Percentiles rank a stretch among this genome's conserved stretches.
Evolutionary conservation across 495 filamentous ascomycete species (phyloP).

Genomic region (Xylaria palmicola): DNA sequence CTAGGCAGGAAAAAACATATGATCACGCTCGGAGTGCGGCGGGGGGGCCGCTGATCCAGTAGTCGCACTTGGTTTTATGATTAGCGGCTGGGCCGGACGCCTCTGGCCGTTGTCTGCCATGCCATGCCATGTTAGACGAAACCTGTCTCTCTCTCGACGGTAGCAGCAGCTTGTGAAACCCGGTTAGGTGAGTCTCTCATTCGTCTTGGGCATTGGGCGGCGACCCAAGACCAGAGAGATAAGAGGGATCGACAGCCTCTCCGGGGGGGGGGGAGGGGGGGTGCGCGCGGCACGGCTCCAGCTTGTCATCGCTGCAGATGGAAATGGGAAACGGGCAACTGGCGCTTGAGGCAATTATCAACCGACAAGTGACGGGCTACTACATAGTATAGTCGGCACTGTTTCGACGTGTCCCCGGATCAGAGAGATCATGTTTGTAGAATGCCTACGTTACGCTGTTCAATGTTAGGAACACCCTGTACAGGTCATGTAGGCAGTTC

Average conservation of each 20-base stretch:
- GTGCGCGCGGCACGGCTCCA: not conserved
- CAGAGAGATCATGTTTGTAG: too few relatives aligned
- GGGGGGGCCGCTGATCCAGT: slow-evolving; percentile 5
- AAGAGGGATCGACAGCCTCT: not conserved
- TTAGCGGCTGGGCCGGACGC: slow-evolving; percentile 3
- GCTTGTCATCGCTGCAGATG: slow-evolving; percentile 1
- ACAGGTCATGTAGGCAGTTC: not conserved
- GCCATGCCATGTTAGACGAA: not conserved
- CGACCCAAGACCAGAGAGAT: not conserved
- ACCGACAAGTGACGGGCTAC: slow-evolving; percentile 2
- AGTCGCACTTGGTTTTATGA: slow-evolving; percentile 2
- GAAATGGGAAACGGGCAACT: not conserved
- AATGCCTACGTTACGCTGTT: too few relatives aligned
- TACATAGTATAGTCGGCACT: not conserved
- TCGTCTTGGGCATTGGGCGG: not conserved
- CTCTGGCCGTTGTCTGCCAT: not conserved
- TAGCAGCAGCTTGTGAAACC: not conserved
- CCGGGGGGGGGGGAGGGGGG: too few relatives aligned
- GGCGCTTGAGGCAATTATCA: slow-evolving; percentile 14
- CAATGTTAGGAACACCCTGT: too few relatives aligned
- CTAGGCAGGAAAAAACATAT: slow-evolving; percentile 12
- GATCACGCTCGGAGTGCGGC: slow-evolving; percentile 7
- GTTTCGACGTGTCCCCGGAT: not conserved
- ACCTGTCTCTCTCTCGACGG: not conserved
- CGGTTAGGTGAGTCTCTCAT: not conserved